Percentiles rank a stretch among this genome's conserved stretches.
These are phyloP conservation scores for Mycena galericulata DNA, from an alignment of 768 basidiomycete genomes.

Conservation along the genomic window DNA sequence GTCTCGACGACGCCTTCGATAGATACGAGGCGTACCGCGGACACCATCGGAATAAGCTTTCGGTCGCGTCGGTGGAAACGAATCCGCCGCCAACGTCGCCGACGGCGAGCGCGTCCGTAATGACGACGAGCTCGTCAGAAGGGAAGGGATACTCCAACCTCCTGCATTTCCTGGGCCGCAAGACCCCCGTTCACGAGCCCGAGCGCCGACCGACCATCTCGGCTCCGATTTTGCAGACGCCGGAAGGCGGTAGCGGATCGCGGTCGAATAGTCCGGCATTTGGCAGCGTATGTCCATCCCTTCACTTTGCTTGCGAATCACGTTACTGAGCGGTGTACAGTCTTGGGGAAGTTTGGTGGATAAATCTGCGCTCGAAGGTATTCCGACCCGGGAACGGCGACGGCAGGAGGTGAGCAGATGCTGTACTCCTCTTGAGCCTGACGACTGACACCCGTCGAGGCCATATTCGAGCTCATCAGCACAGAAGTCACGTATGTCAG, in stretches of 20 bases:
- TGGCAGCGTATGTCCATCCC: constrained; percentile 64
- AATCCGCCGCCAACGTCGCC: constrained; percentile 52
- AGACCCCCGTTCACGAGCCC: constrained; percentile 57
- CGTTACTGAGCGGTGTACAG: constrained; percentile 48
- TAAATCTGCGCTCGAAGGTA: constrained; percentile 82
- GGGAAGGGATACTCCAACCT: constrained; percentile 62
- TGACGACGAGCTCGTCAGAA: constrained; percentile 38
- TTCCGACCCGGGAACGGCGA: constrained; percentile 82
- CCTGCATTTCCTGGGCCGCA: constrained; percentile 74
- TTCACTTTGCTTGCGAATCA: constrained; percentile 3
- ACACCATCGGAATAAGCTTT: constrained; percentile 65
- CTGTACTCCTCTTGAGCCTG: neutral
- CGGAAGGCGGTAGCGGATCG: constrained; percentile 43
- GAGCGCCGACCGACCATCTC: constrained; percentile 68
- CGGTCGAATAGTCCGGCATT: constrained; percentile 72
- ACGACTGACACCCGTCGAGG: constrained; percentile 52
- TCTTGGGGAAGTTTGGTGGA: constrained; percentile 96
- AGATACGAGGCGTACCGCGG: constrained; percentile 87
- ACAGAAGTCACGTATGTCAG: constrained; percentile 93
- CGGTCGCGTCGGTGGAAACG: constrained; percentile 71
- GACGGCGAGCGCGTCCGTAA: constrained; percentile 41
- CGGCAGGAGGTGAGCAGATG: constrained; percentile 79
- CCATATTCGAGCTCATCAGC: constrained; percentile 94
- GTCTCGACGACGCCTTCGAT: constrained; percentile 88
- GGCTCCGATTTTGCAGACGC: constrained; percentile 66